Conservation (phyloP, 345 rosid genomes). For the Melastoma malabathricum region DNA sequence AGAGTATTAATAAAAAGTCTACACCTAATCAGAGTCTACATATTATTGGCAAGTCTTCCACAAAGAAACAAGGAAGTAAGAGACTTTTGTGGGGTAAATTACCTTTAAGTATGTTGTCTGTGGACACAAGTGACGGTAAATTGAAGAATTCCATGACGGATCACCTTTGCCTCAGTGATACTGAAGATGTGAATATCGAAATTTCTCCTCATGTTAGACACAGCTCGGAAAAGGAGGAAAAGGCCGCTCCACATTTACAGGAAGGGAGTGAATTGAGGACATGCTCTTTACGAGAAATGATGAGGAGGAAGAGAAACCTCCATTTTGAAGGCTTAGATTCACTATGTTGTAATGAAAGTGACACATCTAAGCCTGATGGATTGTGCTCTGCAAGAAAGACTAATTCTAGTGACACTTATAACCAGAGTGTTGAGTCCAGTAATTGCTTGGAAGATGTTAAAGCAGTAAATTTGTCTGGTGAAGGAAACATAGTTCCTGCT, state of each 20-base stretch:
- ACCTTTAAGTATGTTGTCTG: constrained; percentile 31
- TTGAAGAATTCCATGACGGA: constrained; percentile 8
- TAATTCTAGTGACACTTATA: constrained; percentile 4
- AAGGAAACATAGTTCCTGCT: too few relatives aligned
- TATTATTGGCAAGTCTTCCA: constrained; percentile 14
- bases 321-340: constrained; percentile 25
- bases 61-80: constrained; percentile 21
- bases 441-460: neutral
- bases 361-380: constrained; percentile 7
- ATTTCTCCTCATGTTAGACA: constrained; percentile 11
- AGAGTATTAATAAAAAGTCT: constrained; percentile 20
- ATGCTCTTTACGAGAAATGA: constrained; percentile 71
- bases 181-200: constrained; percentile 11
- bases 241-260: constrained; percentile 14
- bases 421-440: constrained; percentile 4
- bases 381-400: constrained; percentile 5
- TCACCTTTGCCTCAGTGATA: constrained; percentile 18
- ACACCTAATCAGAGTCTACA: constrained; percentile 12
- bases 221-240: constrained; percentile 20
- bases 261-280: constrained; percentile 23
- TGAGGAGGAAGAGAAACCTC: constrained; percentile 59
- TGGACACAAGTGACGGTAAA: constrained; percentile 21
- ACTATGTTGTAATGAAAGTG: constrained; percentile 8
- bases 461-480: constrained; percentile 1
- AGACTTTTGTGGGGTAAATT: constrained; percentile 54